Evolutionary conservation across 352 stramenopile species (phyloP), one percentile per base, ranked within the genome.

Genomic region (Hyaloperonospora brassicae): DNA sequence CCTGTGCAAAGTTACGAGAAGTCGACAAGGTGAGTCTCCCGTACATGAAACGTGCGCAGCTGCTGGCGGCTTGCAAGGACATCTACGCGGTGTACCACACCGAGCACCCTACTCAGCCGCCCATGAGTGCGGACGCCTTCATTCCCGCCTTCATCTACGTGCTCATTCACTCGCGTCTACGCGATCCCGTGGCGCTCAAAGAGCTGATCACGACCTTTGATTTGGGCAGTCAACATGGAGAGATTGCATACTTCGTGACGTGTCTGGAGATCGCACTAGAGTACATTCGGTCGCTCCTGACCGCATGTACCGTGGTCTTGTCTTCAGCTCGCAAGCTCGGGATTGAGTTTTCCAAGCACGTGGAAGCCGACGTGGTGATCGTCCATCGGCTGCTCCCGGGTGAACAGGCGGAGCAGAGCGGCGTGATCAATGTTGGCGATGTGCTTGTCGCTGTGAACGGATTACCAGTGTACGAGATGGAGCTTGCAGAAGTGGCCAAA

Each of bases 111-210:
- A 71, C 50, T 1, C 81, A 87, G 38, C 41, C 77, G n/a, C 80
- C 82, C 21, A 92, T 94, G 81, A 91, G 69, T 38, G 84, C 81
- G 14, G 84, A 94, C 55, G 79, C 87, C 11, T 94, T 94, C 38
- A 92, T 94, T 30, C 84, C 84, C 8, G 82, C 77, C 2, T 94
- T 94, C 62, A 94, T 94, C 49, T 94, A 84, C 68, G 79, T 92
- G 51, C 65, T 94, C 1, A 83, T 94, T 47, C 81, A 92, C 60
- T 80, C 81, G 22, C 59, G 63, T 11, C 42, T 94, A 24, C 72
- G 72, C 13, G 76, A 94, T 55, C 76, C 84, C 0, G 67, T 92
- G 23, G 67, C 76, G 31, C 57, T 92, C 9, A 89, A 89, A 48
- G 81, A 92, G 53, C 58, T 94, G 54, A 72, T 94, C 42, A 88